phyloP scores from a whole-genome alignment of 306 rosid species.

The Sicyos baderoa region DNA sequence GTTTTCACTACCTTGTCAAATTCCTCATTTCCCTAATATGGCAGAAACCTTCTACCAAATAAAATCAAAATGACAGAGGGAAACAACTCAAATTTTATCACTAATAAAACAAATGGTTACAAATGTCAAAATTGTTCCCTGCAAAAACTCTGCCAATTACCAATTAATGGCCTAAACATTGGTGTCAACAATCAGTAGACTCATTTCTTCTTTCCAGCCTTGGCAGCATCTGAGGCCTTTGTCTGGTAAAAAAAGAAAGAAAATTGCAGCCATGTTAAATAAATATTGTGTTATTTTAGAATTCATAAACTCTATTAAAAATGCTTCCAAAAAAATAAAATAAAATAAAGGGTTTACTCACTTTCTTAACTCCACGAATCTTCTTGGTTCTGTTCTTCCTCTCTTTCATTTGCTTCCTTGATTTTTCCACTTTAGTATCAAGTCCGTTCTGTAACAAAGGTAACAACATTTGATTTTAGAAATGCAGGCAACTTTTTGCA shows the following conservation, averaged over 20 bases:
- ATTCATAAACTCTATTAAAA: too few species aligned
- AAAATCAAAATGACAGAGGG: too few species aligned
- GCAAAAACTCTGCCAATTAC: not conserved
- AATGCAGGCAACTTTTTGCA: too few species aligned
- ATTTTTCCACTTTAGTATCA: conserved; percentile 69
- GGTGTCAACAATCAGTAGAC: conserved; percentile 8
- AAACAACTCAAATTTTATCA: not conserved
- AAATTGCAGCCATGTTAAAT: too few species aligned
- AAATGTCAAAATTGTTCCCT: conserved; percentile 5
- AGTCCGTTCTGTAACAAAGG: conserved; percentile 57
- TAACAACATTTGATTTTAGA: too few species aligned
- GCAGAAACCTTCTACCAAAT: too few species aligned
- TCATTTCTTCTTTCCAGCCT: not conserved
- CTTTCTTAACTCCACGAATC: conserved; percentile 89
- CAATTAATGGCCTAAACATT: not conserved
- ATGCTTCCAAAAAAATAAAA: too few species aligned
- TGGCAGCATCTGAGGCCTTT: too few species aligned
- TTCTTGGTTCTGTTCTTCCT: conserved; percentile 84
- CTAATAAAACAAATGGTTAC: not conserved
- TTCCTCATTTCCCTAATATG: too few species aligned
- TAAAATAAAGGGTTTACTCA: not conserved
- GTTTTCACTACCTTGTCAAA: too few species aligned
- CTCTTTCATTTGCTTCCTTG: conserved; percentile 89
- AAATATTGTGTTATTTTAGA: too few species aligned
- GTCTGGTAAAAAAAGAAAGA: too few species aligned